Base-by-base conservation (phyloP, 371 early-diverging fungal genomes). In the Batkoa obscura region DNA sequence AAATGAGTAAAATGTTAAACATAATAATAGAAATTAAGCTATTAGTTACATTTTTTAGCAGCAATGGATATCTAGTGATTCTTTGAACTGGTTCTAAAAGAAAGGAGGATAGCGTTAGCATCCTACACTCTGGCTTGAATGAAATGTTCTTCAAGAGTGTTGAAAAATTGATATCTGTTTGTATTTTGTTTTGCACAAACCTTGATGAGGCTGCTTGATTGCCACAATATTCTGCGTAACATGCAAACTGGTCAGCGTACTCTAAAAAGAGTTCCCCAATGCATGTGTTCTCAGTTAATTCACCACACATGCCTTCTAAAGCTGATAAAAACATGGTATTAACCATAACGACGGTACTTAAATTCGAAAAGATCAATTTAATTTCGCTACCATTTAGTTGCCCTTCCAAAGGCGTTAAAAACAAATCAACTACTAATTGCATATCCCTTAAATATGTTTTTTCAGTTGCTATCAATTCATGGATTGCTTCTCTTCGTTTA, bases 81-180 rank as follows among this genome's bases (percentile, higher is more conserved):
- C 97, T 78, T 64, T 96, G 95, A 68, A 94, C 80, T 3, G 97
- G 97, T 39, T 86, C 74, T 35, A 96, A 69, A 57, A 95, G 66
- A 60, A 85, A 95, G 43, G 87, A 83, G 10, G 82, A 79, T 2
- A 95, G 72, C 43, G 88, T 87, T 51, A 95, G 64, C 8, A 77
- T 72, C 4, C 88, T 80, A 63, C 88, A 90, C 43, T 77, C 70
- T 0, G 84, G 80, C 4, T 12, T 8, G 41, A n/a, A 41, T 8
- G 41, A 41, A n/a, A n/a, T 12, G 8, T 35, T 15, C 23, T 50
- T 17, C 31, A 35, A 13, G 13, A 10, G 13, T 10, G 4, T 35
- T 1, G 17, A 34, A 31, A 60, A 45, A 49, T 6, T 38, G 35
- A 34, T 69, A 49, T 76, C 75, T 55, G 75, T 68, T 30, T 67